Evolutionary conservation across 202 grass and related monocot genomes (phyloP), one percentile per base, ranked within the genome.

Genomic region (Zoysia matrella): DNA sequence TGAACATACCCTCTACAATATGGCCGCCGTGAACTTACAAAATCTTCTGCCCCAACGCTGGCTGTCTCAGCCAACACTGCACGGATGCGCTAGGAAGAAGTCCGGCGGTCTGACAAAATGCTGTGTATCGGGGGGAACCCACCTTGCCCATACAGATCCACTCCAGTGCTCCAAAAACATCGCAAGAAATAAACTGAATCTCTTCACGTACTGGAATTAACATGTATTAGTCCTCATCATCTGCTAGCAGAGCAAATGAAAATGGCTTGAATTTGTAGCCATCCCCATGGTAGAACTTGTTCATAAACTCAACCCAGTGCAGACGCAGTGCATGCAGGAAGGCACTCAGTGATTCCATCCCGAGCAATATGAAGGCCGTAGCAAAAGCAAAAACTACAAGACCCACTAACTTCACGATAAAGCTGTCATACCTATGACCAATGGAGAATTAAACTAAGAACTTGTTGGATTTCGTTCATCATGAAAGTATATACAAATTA

Each of bases 271-370:
- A 99, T 84, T 99, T 99, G 78, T 96, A 99, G 72, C 97, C 97
- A 86, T 99, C 97, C 72, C 97, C 97, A 11, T 99, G 93, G 69
- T 90, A 99, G 81, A 99, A 99, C 85, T 99, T 99, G 84, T 74
- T 72, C 97, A 99, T 99, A 62, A 99, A 99, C 81, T 99, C 97
- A 74, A 99, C 97, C 97, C 97, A 99, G 78, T 99, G 97, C 65
- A 99, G 91, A 89, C 97, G 97, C 72, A 99, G 80, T 49, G 97
- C 89, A 72, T 99, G 97, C 65, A 99, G 97, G 74, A 99, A 99
- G 41, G 97, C 97, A 44, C 97, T 99, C 41, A 99, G 71, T 43
- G 93, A 87, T 83, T 99, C 97, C 97, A 99, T 99, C 93, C 91
- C 91, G 52, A 99, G 92, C 83, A 99, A 92, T 86, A 99, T 94